Evolutionary conservation across 352 stramenopile genomes (phyloP).

Genomic region (Albugo laibachii): DNA sequence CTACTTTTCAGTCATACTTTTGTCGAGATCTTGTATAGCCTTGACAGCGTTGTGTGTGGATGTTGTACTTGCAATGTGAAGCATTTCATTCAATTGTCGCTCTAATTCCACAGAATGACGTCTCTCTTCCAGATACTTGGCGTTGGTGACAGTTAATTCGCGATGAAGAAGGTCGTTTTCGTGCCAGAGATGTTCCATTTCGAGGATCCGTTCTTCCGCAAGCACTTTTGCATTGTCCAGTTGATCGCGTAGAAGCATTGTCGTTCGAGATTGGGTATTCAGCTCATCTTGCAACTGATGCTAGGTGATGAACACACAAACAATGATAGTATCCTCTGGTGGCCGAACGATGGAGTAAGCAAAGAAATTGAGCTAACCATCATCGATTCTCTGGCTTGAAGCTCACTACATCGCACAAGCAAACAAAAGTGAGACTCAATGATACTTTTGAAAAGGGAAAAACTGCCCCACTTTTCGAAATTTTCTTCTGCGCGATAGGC

Average conservation of each 20-base stretch:
- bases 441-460: too few species aligned
- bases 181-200: constrained; percentile 53
- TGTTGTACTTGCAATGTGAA: too few species aligned
- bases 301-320: constrained; percentile 10
- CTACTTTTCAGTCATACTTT: too few species aligned
- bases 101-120: too few species aligned
- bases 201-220: constrained; percentile 28
- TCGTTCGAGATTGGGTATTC: constrained; percentile 26
- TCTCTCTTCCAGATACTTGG: background rate
- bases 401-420: too few species aligned
- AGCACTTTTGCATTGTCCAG: constrained; percentile 41
- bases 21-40: too few species aligned
- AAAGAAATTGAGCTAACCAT: background rate
- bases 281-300: constrained; percentile 37
- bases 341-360: background rate
- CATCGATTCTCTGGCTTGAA: constrained; percentile 20
- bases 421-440: too few species aligned
- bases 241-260: constrained; percentile 42
- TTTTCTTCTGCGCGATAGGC: too few species aligned
- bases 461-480: too few species aligned
- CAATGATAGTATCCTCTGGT: background rate
- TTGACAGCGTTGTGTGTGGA: too few species aligned
- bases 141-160: background rate
- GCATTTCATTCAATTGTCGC: too few species aligned
- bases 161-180: constrained; percentile 27